Percentiles rank a stretch among this genome's conserved stretches.
These are phyloP conservation scores for Pyrus hybrid DNA, from an alignment of 331 rosid species.

Conservation along the genomic window DNA sequence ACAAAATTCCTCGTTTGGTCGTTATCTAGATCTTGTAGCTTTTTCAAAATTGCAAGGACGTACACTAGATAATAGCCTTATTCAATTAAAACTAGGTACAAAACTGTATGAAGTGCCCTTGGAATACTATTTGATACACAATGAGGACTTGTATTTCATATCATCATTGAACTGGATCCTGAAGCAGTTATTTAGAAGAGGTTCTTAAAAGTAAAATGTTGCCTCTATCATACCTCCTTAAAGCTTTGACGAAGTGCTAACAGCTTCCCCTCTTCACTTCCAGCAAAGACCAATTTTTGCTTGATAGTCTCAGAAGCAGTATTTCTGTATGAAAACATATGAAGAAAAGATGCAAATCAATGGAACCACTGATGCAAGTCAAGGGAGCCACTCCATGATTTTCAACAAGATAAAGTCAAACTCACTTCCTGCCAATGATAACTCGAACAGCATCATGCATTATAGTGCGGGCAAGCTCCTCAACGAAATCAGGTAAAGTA, in stretches of 20 bases:
- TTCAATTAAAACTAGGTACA: not conserved
- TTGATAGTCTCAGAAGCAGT: constrained; percentile 80
- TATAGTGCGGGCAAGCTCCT: constrained; percentile 82
- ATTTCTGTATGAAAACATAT: constrained; percentile 48
- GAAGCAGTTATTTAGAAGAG: not conserved
- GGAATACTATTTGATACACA: not conserved
- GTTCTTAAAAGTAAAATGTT: not conserved
- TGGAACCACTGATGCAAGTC: constrained; percentile 1
- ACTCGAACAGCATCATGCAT: constrained; percentile 98
- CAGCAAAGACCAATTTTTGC: constrained; percentile 77
- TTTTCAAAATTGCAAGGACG: not conserved
- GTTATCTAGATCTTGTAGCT: not conserved
- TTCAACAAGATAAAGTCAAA: constrained; percentile 4
- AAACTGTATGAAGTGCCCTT: not conserved
- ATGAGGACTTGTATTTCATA: not conserved
- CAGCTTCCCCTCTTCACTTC: constrained; percentile 94
- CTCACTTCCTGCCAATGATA: constrained; percentile 93
- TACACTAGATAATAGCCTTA: not conserved
- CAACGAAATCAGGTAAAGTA: constrained; percentile 90
- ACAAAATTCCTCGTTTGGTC: not conserved
- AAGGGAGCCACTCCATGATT: constrained; percentile 2
- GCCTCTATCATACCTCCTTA: constrained; percentile 50
- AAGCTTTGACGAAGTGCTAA: constrained; percentile 86
- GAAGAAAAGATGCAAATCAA: not conserved
- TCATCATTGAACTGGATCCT: not conserved